These are phyloP conservation scores for Pelagophyceae sp. DNA, from an alignment of 352 stramenopile species.

Conservation along the genomic window DNA sequence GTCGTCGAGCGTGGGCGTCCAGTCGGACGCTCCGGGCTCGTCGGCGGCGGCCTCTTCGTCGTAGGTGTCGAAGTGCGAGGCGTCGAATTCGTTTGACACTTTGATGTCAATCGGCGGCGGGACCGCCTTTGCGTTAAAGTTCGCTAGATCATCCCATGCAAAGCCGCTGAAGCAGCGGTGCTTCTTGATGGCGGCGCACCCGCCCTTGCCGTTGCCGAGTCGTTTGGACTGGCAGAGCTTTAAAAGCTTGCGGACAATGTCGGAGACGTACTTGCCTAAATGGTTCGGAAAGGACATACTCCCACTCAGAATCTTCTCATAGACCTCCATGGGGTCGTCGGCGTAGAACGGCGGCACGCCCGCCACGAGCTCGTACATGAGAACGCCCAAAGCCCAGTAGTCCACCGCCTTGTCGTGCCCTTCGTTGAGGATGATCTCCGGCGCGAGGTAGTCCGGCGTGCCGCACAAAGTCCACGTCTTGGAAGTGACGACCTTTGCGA, in stretches of 20 bases:
- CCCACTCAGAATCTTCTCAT: slow-evolving; percentile 78
- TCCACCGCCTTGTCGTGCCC: slow-evolving; percentile 84
- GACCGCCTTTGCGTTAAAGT: neutral
- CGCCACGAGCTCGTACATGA: slow-evolving; percentile 56
- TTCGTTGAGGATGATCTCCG: slow-evolving; percentile 88
- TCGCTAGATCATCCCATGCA: slow-evolving; percentile 68
- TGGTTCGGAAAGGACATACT: slow-evolving; percentile 67
- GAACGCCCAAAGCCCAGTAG: slow-evolving; percentile 55
- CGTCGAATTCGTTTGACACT: neutral
- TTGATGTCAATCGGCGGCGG: slow-evolving; percentile 2
- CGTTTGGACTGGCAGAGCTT: slow-evolving; percentile 72
- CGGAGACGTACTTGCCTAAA: slow-evolving; percentile 51
- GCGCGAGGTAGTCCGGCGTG: slow-evolving; percentile 90
- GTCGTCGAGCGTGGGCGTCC: neutral
- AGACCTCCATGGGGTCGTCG: slow-evolving; percentile 82
- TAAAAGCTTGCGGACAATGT: slow-evolving; percentile 76
- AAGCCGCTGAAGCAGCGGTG: slow-evolving; percentile 75
- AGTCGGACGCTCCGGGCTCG: neutral
- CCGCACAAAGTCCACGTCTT: slow-evolving; percentile 85
- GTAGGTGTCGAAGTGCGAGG: slow-evolving; percentile 14
- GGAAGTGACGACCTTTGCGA: slow-evolving; percentile 71
- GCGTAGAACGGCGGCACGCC: slow-evolving; percentile 73
- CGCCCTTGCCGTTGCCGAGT: slow-evolving; percentile 74
- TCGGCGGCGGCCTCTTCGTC: neutral
- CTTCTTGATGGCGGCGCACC: slow-evolving; percentile 61